Base-by-base conservation (phyloP, 2,329 filamentous ascomycete species). In the Capronia epimyces region DNA sequence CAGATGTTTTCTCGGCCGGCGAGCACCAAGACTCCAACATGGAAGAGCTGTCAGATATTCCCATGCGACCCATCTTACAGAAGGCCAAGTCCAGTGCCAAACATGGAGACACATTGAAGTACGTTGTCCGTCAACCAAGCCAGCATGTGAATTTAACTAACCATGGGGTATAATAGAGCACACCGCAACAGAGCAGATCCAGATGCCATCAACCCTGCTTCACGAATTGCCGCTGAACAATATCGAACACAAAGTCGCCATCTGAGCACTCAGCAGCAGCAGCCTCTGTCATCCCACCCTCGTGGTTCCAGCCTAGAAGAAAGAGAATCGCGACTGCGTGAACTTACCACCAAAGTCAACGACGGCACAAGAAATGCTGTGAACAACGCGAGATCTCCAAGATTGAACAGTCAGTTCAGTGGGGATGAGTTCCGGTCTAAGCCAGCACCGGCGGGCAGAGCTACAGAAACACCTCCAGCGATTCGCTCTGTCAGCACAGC, bases 171-270 rank as follows among this genome's bases (percentile, higher is more conserved):
- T 12, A 22, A 29, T 15, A 51, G 43, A 29, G 44, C 21, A 27
- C 15, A 27, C 24, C 53, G 39, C 15, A 36, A 25, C 12, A 36
- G 13, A 32, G 16, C n/a, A 16, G 16, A 18, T n/a, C 29, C 43
- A 7, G 32, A 27, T 18, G 25, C 32, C 13, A 22, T 46, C 16
- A 52, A 49, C 24, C 44, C 51, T 29, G 21, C 39, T 16, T 43
- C 54, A 32, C 45, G 46, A 22, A 42, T 18, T 31, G 50, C 54
- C 12, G 54, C 51, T 20, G 48, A 57, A 31, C 34, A 27, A 29
- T 51, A 29, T 34, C 29, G 49, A 13, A 50, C 43, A 3, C 55
- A 49, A 40, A 42, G 39, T 15, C 48, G 46, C 16, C 46, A 46
- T 43, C 22, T 50, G n/a, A 21, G 29, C 12, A 46, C 24, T 16